Percentiles rank a stretch among this genome's conserved stretches.
phyloP scores from a whole-genome alignment of 23 red algal genomes.

The Gracilariopsis chorda region DNA sequence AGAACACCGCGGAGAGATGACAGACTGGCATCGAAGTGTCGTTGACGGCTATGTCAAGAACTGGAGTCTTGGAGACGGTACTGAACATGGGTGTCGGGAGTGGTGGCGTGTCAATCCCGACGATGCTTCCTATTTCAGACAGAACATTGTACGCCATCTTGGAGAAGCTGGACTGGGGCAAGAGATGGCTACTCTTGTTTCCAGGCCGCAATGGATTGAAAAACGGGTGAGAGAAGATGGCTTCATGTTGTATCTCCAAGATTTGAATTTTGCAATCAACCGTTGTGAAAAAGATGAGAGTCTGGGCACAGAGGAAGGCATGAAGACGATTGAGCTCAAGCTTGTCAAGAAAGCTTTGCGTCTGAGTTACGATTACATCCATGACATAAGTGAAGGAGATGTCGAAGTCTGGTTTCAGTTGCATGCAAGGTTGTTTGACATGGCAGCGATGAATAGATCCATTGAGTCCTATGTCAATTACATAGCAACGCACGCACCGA shows the following conservation, averaged over 20 bases:
- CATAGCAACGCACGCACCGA: neutral
- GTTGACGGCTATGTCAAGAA: neutral
- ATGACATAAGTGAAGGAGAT: neutral
- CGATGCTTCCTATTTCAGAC: neutral
- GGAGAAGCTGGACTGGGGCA: neutral
- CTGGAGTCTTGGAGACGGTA: neutral
- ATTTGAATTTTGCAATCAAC: neutral
- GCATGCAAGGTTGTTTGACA: neutral
- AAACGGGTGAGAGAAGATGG: conserved; percentile 1
- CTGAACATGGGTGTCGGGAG: neutral
- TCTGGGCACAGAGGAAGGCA: neutral
- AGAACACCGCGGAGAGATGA: neutral
- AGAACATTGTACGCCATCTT: neutral
- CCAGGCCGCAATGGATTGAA: neutral
- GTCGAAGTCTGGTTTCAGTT: neutral
- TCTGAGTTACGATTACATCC: neutral
- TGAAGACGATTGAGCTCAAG: neutral
- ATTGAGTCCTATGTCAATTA: neutral
- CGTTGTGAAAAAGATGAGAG: neutral
- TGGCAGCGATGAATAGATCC: neutral
- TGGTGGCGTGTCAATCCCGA: neutral
- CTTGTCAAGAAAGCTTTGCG: neutral
- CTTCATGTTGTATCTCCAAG: neutral
- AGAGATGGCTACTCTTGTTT: neutral
- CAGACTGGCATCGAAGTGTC: neutral